Conservation (phyloP, 176 grass and related monocot species). For the Carex scoparia region DNA sequence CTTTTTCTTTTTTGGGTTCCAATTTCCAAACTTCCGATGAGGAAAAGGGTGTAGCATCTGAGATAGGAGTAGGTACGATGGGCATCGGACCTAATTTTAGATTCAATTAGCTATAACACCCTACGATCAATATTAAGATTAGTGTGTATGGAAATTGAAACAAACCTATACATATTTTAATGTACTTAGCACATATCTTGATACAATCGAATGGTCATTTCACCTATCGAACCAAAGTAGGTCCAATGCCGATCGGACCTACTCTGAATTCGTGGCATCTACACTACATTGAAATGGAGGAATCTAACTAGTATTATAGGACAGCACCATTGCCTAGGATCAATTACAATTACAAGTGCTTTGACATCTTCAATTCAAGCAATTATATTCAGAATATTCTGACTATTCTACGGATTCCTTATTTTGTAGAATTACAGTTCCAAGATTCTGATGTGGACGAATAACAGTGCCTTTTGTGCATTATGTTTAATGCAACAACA, state of each 20-base stretch:
- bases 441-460: background rate
- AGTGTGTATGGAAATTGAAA: too few relatives aligned
- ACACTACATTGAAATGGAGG: background rate
- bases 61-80: too few relatives aligned
- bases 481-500: too few relatives aligned
- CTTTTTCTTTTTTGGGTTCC: background rate
- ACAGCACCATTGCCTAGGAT: background rate
- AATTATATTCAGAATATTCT: background rate
- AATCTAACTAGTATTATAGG: background rate
- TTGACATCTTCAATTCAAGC: background rate
- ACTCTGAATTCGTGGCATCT: background rate
- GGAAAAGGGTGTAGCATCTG: background rate
- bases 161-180: too few relatives aligned
- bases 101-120: too few relatives aligned
- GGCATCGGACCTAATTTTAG: too few relatives aligned
- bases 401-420: background rate
- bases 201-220: too few relatives aligned
- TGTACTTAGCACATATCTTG: too few relatives aligned
- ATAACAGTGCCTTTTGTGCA: too few relatives aligned
- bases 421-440: background rate
- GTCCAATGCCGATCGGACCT: too few relatives aligned
- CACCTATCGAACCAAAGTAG: too few relatives aligned
- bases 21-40: background rate
- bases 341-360: background rate
- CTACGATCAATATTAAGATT: too few relatives aligned